Evolutionary conservation across 2,329 filamentous ascomycete species (phyloP), one percentile per base, ranked within the genome.

Genomic region (Arthrobotrys conoides): DNA sequence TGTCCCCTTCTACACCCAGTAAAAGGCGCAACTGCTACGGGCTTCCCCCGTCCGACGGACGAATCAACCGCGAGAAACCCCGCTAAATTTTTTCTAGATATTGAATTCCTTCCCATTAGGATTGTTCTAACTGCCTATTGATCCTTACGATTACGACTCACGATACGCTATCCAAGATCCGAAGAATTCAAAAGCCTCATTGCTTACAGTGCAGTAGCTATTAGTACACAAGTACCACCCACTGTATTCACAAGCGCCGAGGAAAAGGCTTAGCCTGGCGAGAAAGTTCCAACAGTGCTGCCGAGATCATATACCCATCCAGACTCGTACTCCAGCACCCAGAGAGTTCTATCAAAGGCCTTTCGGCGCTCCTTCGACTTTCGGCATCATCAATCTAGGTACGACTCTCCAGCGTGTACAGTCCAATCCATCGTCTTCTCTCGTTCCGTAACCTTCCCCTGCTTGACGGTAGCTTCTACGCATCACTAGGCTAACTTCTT

Each of bases 11-110:
- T 65, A 49, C 55, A 70, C 66, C 30, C 59, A 76, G 72, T 76
- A 76, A 76, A 76, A 76, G 49, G 71, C 65, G 71, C 71, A 76
- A 76, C 64, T 38, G 71, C 48, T 70, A 44, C 71, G 71, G 71
- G 48, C 22, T 51, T 24, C 57, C 53, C 30, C 65, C 41, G 69
- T 76, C 57, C 71, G 65, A 59, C 72, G 66, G 49, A 55, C 65
- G 57, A 70, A 76, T 61, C 72, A 59, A 65, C 65, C 46, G 12
- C 24, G 55, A 49, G 59, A 53, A 61, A 76, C 72, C 72, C 72
- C 72, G 72, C 72, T 76, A 76, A 76, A 73, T 67, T 73, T 67
- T 73, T 51, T 59, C 22, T 49, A 53, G 46, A 73, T 61, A 67
- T 73, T 41, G 44, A 46, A 46, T 65, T 12, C 27, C 53, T 51